Base-by-base conservation (phyloP, 163 green algal genomes). In the Scenedesmus sp. region DNA sequence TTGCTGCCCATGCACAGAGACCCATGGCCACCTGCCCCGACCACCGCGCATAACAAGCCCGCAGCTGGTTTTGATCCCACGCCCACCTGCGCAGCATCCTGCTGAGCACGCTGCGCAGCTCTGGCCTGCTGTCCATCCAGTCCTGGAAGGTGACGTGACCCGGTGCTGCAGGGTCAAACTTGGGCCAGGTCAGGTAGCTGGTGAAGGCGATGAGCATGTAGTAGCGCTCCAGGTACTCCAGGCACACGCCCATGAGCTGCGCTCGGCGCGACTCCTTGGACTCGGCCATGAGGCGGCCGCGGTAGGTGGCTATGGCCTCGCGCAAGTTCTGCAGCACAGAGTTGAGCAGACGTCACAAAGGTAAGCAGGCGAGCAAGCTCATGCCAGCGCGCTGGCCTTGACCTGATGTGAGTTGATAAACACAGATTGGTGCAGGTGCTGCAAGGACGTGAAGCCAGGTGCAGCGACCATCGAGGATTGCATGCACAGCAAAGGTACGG, bases 211-310 rank as follows among this genome's bases (percentile, higher is more conserved):
- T 97, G 24, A 99, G 95, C 83, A 98, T 95, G 94, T 97, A 99
- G 94, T 99, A 99, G 15, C 98, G 94, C 94, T 99, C 97, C 88
- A 99, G 93, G 93, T 99, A 99, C 94, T 99, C 98, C 90, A 96
- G 86, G 90, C 92, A 93, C 61, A 97, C 95, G 26, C 93, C 92
- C 91, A 98, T 93, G 20, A 99, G 93, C 18, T 92, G 92, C 53
- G 97, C 96, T 20, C 97, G 91, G 93, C 97, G 96, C 59, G 95
- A 93, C 91, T 99, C 98, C 46, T 97, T 96, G 42, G 91, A 83
- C 89, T 99, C 97, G 35, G 96, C 94, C 35, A 97, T 95, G 70
- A 99, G 95, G 79, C 95, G 93, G 43, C 89, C 90, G 43, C 98
- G 94, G 95, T 99, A 99, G 0, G 79, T 92, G 49, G 94, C 88